A percentile compares a stretch with the other conserved stretches of the same genome.
These are phyloP conservation scores for Pyrenochaeta sp. DNA, from an alignment of 2,329 filamentous ascomycete species.

Conservation along the genomic window DNA sequence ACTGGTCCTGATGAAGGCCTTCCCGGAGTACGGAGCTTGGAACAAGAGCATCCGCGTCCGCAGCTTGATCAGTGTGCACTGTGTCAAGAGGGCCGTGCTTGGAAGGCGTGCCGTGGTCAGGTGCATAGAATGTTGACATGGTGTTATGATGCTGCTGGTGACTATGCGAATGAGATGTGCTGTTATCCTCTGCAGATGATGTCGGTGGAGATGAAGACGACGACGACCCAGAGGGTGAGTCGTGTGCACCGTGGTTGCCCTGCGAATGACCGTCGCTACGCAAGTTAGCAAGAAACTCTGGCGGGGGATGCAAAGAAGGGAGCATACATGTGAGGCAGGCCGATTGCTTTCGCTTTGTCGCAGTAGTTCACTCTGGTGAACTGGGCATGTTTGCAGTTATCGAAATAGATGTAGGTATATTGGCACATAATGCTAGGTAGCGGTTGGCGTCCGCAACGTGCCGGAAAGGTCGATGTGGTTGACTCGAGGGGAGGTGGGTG, in stretches of 20 bases:
- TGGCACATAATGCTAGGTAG: constrained; percentile 39
- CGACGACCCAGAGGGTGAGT: no score
- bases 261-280: constrained; percentile 25
- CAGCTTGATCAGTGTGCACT: constrained; percentile 1
- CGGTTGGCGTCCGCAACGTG: constrained; percentile 12
- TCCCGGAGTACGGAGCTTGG: constrained; percentile 30
- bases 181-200: constrained; percentile 19
- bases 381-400: constrained; percentile 41
- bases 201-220: constrained; percentile 12
- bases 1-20: not conserved
- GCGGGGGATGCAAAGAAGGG: not conserved
- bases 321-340: constrained; percentile 26
- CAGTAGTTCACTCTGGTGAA: constrained; percentile 42
- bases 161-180: constrained; percentile 21
- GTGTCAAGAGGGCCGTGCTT: constrained; percentile 7
- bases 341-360: constrained; percentile 32
- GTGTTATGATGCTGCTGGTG: constrained; percentile 25
- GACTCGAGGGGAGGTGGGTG: constrained; percentile 5
- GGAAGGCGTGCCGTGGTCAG: constrained; percentile 14
- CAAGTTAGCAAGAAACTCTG: constrained; percentile 5
- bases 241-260: constrained; percentile 14
- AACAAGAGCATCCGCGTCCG: constrained; percentile 19
- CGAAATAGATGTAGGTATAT: constrained; percentile 45
- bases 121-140: constrained; percentile 35
- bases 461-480: constrained; percentile 11